These are phyloP conservation scores for Dactylellina leptospora DNA, from an alignment of 2,329 filamentous ascomycete species.

Conservation along the genomic window DNA sequence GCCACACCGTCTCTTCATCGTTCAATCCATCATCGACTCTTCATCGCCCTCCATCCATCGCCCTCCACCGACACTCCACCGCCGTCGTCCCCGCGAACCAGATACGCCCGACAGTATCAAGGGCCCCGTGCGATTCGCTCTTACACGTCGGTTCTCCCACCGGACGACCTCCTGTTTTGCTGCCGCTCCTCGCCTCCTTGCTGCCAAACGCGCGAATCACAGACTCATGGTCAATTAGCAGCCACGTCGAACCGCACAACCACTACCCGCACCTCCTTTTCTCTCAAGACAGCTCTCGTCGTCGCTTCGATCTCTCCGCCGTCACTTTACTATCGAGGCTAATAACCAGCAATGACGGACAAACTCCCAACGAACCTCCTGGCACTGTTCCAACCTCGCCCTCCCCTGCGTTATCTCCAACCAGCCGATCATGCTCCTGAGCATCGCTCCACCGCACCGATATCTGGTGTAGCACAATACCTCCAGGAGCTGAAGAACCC, in stretches of 20 bases:
- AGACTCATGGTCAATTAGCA: conserved; percentile 25
- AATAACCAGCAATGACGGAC: conserved; percentile 78
- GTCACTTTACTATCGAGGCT: conserved; percentile 50
- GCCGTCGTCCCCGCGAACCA: background rate
- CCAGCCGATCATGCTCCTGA: conserved; percentile 84
- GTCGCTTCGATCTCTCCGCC: conserved; percentile 53
- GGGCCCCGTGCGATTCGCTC: background rate
- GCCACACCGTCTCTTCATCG: background rate
- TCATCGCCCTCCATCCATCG: conserved; percentile 9
- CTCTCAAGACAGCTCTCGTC: background rate
- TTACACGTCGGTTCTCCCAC: conserved; percentile 16
- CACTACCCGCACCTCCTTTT: background rate
- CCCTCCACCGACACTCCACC: background rate
- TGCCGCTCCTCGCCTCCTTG: conserved; percentile 11
- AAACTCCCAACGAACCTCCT: conserved; percentile 92
- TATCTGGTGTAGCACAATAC: conserved; percentile 78
- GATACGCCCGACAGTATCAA: background rate
- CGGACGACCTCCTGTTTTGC: background rate
- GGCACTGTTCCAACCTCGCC: conserved; percentile 92
- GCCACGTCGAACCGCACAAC: conserved; percentile 13
- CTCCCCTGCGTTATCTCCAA: conserved; percentile 86
- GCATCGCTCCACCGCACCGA: conserved; percentile 76
- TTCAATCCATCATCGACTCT: conserved; percentile 10
- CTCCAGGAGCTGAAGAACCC: conserved; percentile 81
- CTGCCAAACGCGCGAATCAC: conserved; percentile 25